phyloP scores from a whole-genome alignment of 441 rosid genomes.

The Populus hybrid region DNA sequence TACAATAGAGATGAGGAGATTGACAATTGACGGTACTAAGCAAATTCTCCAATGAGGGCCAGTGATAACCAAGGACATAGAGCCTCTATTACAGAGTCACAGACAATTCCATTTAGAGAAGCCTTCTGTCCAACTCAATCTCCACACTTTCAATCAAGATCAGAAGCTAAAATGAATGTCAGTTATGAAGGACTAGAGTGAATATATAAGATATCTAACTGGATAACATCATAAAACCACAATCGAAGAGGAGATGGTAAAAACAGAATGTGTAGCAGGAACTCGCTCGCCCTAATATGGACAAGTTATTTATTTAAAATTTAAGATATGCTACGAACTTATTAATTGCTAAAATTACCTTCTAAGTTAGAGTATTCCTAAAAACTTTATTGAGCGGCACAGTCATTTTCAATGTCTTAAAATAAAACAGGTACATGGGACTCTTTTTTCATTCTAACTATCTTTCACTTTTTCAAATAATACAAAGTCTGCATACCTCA shows the following conservation, averaged over 20 bases:
- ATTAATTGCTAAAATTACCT: neutral
- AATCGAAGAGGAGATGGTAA: no score
- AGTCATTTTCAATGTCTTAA: neutral
- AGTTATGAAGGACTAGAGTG: neutral
- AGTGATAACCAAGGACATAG: neutral
- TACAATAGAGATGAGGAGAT: neutral
- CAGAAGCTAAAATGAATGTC: neutral
- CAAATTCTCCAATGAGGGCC: neutral
- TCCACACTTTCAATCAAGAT: neutral
- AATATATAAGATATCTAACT: neutral
- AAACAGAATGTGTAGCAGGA: neutral
- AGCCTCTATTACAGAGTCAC: neutral
- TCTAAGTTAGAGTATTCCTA: neutral
- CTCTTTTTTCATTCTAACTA: neutral
- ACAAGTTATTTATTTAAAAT: neutral
- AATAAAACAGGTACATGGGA: neutral
- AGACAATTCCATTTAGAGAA: neutral
- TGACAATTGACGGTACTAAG: neutral
- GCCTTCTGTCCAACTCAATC: neutral
- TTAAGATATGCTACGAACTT: neutral
- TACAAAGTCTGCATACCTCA: constrained; percentile 48
- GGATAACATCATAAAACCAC: no score
- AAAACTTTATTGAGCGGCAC: neutral
- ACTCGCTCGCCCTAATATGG: neutral
- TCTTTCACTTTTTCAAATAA: neutral